A percentile compares a stretch with the other conserved stretches of the same genome.
Conservation (phyloP, 768 basidiomycete genomes). For the Rhodosporidiobolus sp. region DNA sequence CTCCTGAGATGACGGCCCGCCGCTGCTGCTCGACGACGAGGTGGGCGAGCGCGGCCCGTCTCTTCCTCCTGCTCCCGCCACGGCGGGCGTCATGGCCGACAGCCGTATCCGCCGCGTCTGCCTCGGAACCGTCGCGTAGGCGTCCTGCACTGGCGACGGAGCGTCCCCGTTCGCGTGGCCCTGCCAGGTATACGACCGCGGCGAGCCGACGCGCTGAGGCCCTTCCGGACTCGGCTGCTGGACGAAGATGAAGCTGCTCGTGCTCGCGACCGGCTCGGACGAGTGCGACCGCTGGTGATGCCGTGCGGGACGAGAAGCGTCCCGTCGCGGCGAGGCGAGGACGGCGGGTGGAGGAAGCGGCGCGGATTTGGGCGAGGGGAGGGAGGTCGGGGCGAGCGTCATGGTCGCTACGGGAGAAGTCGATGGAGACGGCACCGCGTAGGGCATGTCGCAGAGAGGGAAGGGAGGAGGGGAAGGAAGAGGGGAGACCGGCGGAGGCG, state of each 20-base stretch:
- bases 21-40: slow-evolving; percentile 11
- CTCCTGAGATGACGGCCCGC: slow-evolving; percentile 31
- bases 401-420: slow-evolving; percentile 27
- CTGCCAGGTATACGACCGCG: slow-evolving; percentile 2
- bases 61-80: background rate
- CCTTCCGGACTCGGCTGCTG: slow-evolving; percentile 7
- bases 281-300: slow-evolving; percentile 39
- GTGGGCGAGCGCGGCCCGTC: background rate
- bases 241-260: slow-evolving; percentile 38
- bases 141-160: background rate
- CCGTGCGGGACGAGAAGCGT: slow-evolving; percentile 19
- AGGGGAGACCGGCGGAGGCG: background rate
- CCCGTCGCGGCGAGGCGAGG: slow-evolving; percentile 3
- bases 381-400: background rate
- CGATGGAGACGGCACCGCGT: slow-evolving; percentile 17
- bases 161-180: background rate
- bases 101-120: slow-evolving; percentile 14
- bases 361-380: background rate
- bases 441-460: slow-evolving; percentile 17
- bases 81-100: slow-evolving; percentile 16
- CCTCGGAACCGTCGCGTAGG: slow-evolving; percentile 2
- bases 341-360: slow-evolving; percentile 1
- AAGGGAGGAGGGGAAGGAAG: background rate
- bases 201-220: background rate
- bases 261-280: slow-evolving; percentile 28